Evolutionary conservation across 139 green algal species (phyloP), one percentile per base, ranked within the genome.

Genomic region (Chlorella sorokiniana): DNA sequence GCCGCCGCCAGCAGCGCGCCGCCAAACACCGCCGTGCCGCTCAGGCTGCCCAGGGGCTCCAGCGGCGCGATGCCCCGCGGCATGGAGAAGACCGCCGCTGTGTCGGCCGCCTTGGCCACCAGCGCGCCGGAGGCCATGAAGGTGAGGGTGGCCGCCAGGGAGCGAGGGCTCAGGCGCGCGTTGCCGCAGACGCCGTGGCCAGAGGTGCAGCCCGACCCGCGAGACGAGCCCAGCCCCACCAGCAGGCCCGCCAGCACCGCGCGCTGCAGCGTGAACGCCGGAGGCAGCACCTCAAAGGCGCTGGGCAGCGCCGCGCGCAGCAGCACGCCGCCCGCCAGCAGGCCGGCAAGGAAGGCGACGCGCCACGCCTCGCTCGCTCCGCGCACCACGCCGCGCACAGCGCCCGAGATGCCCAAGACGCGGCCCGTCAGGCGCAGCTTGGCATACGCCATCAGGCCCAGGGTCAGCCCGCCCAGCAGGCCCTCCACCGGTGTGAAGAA

Each of bases 181-280:
- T 87, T 88, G 63, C 88, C 90, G 73, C 83, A 90, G 40, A 92
- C 73, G 76, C 94, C 94, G 69, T 97, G 94, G 5, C 94, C 93
- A 23, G 62, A 87, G 40, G 93, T 96, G 89, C 93, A 97, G 38
- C 67, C 77, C 14, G 48, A 76, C 64, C 93, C 93, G 33, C 96
- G 51, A 1, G 85, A 56, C 0, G 90, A 79, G 29, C 92, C 92
- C 16, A 93, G 1, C 2, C 92, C 92, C 5, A 96, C 92, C 20
- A 96, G 87, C 29, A 93, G 72, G 2, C 92, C 92, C 22, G 76
- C 64, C 23, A 73, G 18, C 40, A 41, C 51, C 18, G 76, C 62
- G 25, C 83, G 54, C 18, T 27, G 23, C 14, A 72, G 23, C 23
- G 37, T 70, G 40, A 63, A 71, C 11, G 38, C 51, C 33, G 56